A percentile compares a stretch with the other conserved stretches of the same genome.
phyloP scores from a whole-genome alignment of 805 yeast genomes.

The Starmerella riodocensis region DNA sequence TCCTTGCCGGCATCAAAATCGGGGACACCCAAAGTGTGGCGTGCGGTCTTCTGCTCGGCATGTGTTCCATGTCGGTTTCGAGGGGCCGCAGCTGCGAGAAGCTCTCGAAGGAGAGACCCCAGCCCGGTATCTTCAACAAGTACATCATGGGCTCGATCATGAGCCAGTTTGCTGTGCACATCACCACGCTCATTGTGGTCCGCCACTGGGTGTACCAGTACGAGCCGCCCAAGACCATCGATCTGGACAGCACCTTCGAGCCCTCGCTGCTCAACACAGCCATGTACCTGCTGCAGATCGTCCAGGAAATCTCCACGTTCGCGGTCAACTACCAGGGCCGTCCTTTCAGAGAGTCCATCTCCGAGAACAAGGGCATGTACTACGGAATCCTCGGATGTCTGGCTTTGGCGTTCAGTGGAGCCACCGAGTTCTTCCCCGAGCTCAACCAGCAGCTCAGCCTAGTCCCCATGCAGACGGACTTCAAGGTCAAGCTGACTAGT shows the following conservation, averaged over 20 bases:
- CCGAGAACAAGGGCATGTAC: slow-evolving; percentile 91
- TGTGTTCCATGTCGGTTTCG: slow-evolving; percentile 89
- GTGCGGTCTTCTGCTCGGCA: slow-evolving; percentile 82
- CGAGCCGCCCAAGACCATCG: slow-evolving; percentile 72
- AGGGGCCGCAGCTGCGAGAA: slow-evolving; percentile 84
- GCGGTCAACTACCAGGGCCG: slow-evolving; percentile 96
- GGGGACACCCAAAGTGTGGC: slow-evolving; percentile 98
- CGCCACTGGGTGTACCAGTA: slow-evolving; percentile 68
- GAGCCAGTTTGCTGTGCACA: slow-evolving; percentile 92
- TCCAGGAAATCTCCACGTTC: slow-evolving; percentile 94
- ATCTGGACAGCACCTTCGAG: slow-evolving; percentile 71
- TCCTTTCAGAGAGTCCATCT: slow-evolving; percentile 85
- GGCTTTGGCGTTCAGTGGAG: slow-evolving; percentile 73
- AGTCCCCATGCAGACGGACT: slow-evolving; percentile 65
- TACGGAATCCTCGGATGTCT: slow-evolving; percentile 89
- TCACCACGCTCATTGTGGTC: slow-evolving; percentile 66
- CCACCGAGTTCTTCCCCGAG: slow-evolving; percentile 92
- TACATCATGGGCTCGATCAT: slow-evolving; percentile 96
- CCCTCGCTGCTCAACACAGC: slow-evolving; percentile 94
- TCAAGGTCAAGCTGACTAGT: slow-evolving; percentile 64
- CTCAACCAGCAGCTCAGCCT: slow-evolving; percentile 81
- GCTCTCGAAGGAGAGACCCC: slow-evolving; percentile 88
- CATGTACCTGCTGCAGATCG: slow-evolving; percentile 82
- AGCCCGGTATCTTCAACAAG: slow-evolving; percentile 86
- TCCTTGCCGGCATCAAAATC: slow-evolving; percentile 92